phyloP scores from a whole-genome alignment of 2,329 filamentous ascomycete genomes.

The Paecilomyces niveus region DNA sequence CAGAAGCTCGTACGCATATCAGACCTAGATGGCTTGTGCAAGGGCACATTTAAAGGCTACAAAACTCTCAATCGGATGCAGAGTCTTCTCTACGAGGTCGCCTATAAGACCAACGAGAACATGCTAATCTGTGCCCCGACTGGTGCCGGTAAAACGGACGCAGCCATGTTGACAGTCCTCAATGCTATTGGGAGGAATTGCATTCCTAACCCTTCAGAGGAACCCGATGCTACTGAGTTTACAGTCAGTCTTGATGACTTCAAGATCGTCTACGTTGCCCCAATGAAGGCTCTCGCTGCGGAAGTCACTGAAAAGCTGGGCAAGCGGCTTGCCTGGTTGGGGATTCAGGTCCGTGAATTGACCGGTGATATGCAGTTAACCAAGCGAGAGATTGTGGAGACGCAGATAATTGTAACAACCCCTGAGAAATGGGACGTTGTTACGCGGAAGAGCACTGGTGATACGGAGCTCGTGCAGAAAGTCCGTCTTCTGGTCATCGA shows the following conservation, averaged over 20 bases:
- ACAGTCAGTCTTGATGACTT: constrained; percentile 79
- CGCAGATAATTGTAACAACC: constrained; percentile 96
- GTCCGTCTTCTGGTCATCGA: constrained; percentile 94
- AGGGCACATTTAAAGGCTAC: constrained; percentile 89
- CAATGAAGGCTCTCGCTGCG: constrained; percentile 96
- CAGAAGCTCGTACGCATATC: constrained; percentile 71
- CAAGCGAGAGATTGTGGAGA: constrained; percentile 90
- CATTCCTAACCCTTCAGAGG: constrained; percentile 68
- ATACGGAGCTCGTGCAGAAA: constrained; percentile 96
- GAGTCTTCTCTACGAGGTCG: constrained; percentile 89
- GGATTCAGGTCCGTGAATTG: constrained; percentile 83
- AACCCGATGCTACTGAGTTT: constrained; percentile 68
- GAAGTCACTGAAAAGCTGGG: constrained; percentile 94
- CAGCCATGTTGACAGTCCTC: constrained; percentile 91
- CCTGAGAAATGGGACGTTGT: constrained; percentile 99
- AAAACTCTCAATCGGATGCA: constrained; percentile 95
- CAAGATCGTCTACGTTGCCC: constrained; percentile 97
- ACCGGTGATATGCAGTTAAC: constrained; percentile 99
- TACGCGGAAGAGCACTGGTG: constrained; percentile 91
- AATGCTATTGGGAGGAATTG: constrained; percentile 85
- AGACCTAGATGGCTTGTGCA: constrained; percentile 82
- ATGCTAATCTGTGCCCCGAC: constrained; percentile 98
- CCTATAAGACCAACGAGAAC: constrained; percentile 93
- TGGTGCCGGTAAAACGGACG: constrained; percentile 97
- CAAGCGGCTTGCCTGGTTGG: constrained; percentile 87